phyloP scores from a whole-genome alignment of 441 rosid species.

The Populus hybrid region DNA sequence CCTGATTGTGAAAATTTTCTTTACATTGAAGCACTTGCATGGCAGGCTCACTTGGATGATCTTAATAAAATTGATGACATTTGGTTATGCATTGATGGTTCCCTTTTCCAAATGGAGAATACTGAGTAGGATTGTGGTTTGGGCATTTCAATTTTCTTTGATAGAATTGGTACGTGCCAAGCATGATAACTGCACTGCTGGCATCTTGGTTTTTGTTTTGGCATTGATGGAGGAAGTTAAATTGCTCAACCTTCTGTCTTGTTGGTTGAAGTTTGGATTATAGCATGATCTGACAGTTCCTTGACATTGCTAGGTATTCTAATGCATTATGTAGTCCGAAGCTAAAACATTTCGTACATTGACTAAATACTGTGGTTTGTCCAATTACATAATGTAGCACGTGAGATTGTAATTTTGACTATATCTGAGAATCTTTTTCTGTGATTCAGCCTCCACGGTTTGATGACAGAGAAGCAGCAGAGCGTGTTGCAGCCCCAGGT shows the following conservation, averaged over 20 bases:
- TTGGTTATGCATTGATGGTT: background rate
- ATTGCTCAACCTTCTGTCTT: background rate
- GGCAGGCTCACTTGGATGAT: background rate
- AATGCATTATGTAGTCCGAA: slow-evolving; percentile 1
- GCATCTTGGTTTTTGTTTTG: background rate
- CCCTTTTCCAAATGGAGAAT: background rate
- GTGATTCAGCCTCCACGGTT: slow-evolving; percentile 89
- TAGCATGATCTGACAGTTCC: background rate
- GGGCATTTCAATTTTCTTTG: background rate
- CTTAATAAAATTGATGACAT: background rate
- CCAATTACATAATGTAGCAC: background rate
- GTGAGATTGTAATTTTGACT: slow-evolving; percentile 5
- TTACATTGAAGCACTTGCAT: slow-evolving; percentile 4
- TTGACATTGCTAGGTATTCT: background rate
- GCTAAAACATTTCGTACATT: slow-evolving; percentile 2
- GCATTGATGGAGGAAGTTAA: background rate
- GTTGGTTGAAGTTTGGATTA: background rate
- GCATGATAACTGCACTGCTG: background rate
- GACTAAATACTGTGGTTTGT: slow-evolving; percentile 7
- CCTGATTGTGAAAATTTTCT: background rate
- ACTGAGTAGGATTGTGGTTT: background rate
- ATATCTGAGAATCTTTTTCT: slow-evolving; percentile 12
- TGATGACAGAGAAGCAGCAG: slow-evolving; percentile 92
- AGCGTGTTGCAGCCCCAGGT: slow-evolving; percentile 90
- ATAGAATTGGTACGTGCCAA: background rate